Evolutionary conservation across 2,329 filamentous ascomycete genomes (phyloP).

Genomic region (Didymellaceae sp.): DNA sequence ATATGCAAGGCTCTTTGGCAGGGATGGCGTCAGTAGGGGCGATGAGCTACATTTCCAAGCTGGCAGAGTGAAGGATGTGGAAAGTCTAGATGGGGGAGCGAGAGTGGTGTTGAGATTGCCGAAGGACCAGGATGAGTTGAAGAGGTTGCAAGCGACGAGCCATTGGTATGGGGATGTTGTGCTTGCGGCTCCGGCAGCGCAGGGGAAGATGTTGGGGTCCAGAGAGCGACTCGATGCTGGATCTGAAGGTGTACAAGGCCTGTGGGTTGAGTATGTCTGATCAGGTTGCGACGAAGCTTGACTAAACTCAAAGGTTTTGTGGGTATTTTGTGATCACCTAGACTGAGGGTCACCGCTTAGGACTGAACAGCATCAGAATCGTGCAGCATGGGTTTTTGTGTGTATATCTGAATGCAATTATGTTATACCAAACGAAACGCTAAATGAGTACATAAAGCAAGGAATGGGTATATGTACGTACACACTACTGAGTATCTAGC

Average conservation of each 20-base stretch:
- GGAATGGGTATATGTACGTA: background rate
- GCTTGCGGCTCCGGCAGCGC: slow-evolving; percentile 20
- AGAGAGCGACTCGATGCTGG: slow-evolving; percentile 23
- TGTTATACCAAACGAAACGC: too few species aligned
- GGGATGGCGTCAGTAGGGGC: background rate
- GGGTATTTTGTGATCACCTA: too few species aligned
- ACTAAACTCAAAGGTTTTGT: too few species aligned
- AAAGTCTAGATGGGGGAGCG: slow-evolving; percentile 21
- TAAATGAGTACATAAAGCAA: too few species aligned
- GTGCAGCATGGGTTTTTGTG: too few species aligned
- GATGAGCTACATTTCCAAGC: slow-evolving; percentile 23
- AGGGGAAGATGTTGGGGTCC: slow-evolving; percentile 15
- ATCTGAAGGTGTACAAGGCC: slow-evolving; percentile 24
- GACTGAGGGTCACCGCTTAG: too few species aligned
- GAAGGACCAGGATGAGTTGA: slow-evolving; percentile 24
- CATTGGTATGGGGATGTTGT: slow-evolving; percentile 41
- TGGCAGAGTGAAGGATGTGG: slow-evolving; percentile 24
- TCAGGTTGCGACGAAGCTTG: background rate
- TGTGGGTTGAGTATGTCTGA: slow-evolving; percentile 37
- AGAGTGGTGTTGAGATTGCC: slow-evolving; percentile 32
- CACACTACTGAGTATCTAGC: too few species aligned
- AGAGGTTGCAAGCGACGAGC: slow-evolving; percentile 18
- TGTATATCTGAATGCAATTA: too few species aligned
- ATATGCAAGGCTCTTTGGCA: slow-evolving; percentile 27
- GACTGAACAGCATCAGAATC: too few species aligned